Conservation (phyloP, 352 stramenopile species). For the Stramenopiles sp. region DNA sequence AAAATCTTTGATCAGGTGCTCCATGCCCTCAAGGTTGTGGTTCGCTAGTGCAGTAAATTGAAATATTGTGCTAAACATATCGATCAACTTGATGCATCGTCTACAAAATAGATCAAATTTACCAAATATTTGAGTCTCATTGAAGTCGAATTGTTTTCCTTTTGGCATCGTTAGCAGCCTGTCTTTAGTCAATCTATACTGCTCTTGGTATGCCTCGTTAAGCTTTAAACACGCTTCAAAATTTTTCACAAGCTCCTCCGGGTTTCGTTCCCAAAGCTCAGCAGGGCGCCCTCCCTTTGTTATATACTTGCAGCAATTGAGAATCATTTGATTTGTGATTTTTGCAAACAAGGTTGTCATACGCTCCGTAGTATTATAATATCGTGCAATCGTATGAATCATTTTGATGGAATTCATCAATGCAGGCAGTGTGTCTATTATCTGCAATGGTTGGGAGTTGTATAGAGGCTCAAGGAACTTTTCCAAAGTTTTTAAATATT, state of each 20-base stretch:
- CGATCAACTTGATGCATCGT: conserved; percentile 91
- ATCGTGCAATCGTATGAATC: conserved; percentile 94
- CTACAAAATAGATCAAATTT: conserved; percentile 95
- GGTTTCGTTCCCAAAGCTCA: conserved; percentile 82
- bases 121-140: conserved; percentile 95
- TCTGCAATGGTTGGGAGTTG: conserved; percentile 77
- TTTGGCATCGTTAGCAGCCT: conserved; percentile 82
- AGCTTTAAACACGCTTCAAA: conserved; percentile 88
- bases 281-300: conserved; percentile 45
- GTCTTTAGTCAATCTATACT: conserved; percentile 89
- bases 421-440: conserved; percentile 89
- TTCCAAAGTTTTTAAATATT: conserved; percentile 94
- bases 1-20: conserved; percentile 63
- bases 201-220: conserved; percentile 92
- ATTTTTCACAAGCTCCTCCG: conserved; percentile 74
- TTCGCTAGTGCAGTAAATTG: conserved; percentile 63
- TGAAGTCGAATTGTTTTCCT: conserved; percentile 96
- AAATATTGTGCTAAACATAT: conserved; percentile 97
- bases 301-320: conserved; percentile 86
- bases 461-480: conserved; percentile 76
- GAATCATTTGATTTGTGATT: conserved; percentile 97
- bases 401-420: conserved; percentile 99
- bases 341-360: conserved; percentile 90
- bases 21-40: conserved; percentile 72
- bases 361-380: conserved; percentile 94